Percentiles rank a stretch among this genome's conserved stretches.
Evolutionary conservation across 345 rosid species (phyloP).

Genomic region (Melastoma malabathricum): DNA sequence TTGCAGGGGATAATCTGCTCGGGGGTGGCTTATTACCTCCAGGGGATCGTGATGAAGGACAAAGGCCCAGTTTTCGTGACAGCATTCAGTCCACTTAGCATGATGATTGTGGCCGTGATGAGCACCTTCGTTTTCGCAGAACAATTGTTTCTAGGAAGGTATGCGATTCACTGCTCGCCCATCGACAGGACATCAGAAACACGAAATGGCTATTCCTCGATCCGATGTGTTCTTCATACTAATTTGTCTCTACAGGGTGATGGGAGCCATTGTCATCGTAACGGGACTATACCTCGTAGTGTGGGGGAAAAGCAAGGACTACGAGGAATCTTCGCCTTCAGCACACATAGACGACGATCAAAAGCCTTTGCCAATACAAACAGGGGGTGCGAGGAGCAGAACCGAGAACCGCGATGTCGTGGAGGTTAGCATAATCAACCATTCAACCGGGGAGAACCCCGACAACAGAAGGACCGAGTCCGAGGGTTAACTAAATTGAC

Average conservation of each 20-base stretch:
- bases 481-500: too few relatives aligned
- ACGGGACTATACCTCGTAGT: slow-evolving; percentile 69
- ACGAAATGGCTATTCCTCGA: not conserved
- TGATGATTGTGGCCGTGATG: slow-evolving; percentile 71
- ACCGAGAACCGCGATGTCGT: too few relatives aligned
- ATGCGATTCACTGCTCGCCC: not conserved
- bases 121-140: slow-evolving; percentile 66
- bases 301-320: slow-evolving; percentile 81
- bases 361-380: slow-evolving; percentile 14
- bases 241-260: slow-evolving; percentile 33
- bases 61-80: slow-evolving; percentile 88
- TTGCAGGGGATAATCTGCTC: slow-evolving; percentile 76
- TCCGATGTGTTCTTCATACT: not conserved
- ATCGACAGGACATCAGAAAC: too few relatives aligned
- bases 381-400: slow-evolving; percentile 7
- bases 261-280: slow-evolving; percentile 64
- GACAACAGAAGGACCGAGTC: too few relatives aligned
- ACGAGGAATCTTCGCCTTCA: slow-evolving; percentile 9
- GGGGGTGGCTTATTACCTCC: slow-evolving; percentile 61
- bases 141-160: slow-evolving; percentile 82
- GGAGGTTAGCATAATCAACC: too few relatives aligned
- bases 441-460: too few relatives aligned
- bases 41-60: slow-evolving; percentile 64
- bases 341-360: not conserved
- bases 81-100: slow-evolving; percentile 65